These are phyloP conservation scores for Hanseniaspora meyeri DNA, from an alignment of 805 yeast genomes.

Conservation along the genomic window DNA sequence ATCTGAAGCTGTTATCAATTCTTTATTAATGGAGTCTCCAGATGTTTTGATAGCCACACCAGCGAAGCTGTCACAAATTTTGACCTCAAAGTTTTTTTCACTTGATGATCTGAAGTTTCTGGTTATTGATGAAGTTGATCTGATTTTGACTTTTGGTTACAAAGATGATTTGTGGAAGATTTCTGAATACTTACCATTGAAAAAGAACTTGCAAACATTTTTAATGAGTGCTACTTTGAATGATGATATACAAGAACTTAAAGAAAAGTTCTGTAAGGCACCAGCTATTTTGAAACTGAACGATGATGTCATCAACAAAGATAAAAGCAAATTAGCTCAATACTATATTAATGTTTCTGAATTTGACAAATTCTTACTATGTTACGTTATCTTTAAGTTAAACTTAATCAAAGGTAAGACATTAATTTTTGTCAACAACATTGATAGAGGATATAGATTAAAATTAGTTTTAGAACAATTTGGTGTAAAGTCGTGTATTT, in stretches of 20 bases:
- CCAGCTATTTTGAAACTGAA: conserved; percentile 74
- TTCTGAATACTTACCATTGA: conserved; percentile 52
- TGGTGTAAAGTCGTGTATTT: conserved; percentile 76
- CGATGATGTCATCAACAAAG: conserved; percentile 47
- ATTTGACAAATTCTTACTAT: conserved; percentile 78
- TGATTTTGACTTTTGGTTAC: conserved; percentile 81
- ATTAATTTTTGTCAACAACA: conserved; percentile 77
- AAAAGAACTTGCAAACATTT: conserved; percentile 71
- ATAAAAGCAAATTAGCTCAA: conserved; percentile 56
- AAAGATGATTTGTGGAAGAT: conserved; percentile 67
- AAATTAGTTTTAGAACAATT: conserved; percentile 87
- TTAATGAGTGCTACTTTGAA: conserved; percentile 92
- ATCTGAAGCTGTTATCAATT: conserved; percentile 56
- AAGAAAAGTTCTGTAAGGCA: conserved; percentile 60
- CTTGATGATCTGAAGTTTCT: conserved; percentile 50
- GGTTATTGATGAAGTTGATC: conserved; percentile 91
- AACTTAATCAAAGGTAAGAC: conserved; percentile 83
- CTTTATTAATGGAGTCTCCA: conserved; percentile 62
- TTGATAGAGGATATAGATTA: conserved; percentile 88
- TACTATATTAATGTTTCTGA: conserved; percentile 79
- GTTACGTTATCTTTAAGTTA: conserved; percentile 85
- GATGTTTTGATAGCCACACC: conserved; percentile 83
- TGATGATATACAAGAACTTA: conserved; percentile 70
- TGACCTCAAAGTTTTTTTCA: conserved; percentile 37
- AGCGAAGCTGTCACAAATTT: conserved; percentile 47